Evolutionary conservation across 768 basidiomycete species (phyloP), one percentile per base, ranked within the genome.

Genomic region (Pleurotus djamor): DNA sequence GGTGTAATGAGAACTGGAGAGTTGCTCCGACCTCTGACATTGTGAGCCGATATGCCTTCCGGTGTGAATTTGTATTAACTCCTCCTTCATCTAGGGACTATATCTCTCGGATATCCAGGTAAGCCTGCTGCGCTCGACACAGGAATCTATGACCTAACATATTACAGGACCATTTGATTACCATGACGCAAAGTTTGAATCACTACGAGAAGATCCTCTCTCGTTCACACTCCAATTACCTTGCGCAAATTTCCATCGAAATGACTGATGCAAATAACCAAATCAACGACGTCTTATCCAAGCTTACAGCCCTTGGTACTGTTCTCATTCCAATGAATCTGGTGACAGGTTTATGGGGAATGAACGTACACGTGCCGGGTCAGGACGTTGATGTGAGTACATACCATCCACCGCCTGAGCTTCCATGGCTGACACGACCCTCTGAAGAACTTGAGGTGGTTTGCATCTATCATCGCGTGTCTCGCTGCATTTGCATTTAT

Each of bases 181-280:
- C 97, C 17, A 98, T 98, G 95, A 99, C 97, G 2, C 97, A 99
- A 75, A 98, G 96, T 70, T 71, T 99, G 81, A 99, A 98, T 71
- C 97, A 98, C 74, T 99, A 98, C 79, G 97, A 99, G 71, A 99
- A 98, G 80, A 98, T 99, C 68, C 81, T 99, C 7, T 98, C 96
- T 4, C 89, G 97, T 43, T 98, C 96, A 43, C 97, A 99, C 74
- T 98, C 96, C 38, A 99, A 99, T 71, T 99, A 99, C 76, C 88
- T 99, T 52, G 97, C 97, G 1, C 97, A 98, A 68, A 99, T 99
- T 66, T 97, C 95, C 45, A 98, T 99, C 74, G 97, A 98, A 78
- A 99, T 98, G 96, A 96, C 94, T 37, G 96, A 98, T 67, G 97
- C 97, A 44, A 99, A 99, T 76, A 99, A 99, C 73, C 95, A 98